Evolutionary conservation across 2,329 filamentous ascomycete species (phyloP).

Genomic region (Claviceps spartinae): DNA sequence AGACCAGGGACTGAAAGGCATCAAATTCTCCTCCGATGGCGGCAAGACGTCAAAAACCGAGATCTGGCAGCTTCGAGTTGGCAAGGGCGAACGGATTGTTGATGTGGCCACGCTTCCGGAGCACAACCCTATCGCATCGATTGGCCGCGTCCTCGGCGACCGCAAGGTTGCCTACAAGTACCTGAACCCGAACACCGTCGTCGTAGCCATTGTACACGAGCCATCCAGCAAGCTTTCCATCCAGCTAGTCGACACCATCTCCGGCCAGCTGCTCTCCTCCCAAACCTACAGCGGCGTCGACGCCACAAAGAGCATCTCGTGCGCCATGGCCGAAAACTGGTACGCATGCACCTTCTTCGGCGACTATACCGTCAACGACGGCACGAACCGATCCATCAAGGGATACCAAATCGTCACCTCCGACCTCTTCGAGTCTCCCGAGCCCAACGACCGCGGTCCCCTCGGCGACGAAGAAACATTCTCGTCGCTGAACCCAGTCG

Average conservation of each 20-base stretch:
- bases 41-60: slow-evolving; percentile 30
- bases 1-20: slow-evolving; percentile 38
- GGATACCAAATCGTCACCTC: slow-evolving; percentile 77
- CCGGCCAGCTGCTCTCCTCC: slow-evolving; percentile 65
- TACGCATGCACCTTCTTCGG: slow-evolving; percentile 72
- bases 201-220: slow-evolving; percentile 57
- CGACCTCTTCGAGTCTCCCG: slow-evolving; percentile 79
- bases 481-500: slow-evolving; percentile 59
- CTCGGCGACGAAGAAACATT: slow-evolving; percentile 57
- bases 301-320: slow-evolving; percentile 56
- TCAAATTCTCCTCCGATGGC: slow-evolving; percentile 34
- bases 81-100: slow-evolving; percentile 52
- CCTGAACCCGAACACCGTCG: slow-evolving; percentile 71
- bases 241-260: slow-evolving; percentile 75
- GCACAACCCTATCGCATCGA: slow-evolving; percentile 84
- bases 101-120: slow-evolving; percentile 53
- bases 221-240: slow-evolving; percentile 48
- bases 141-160: slow-evolving; percentile 85
- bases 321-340: slow-evolving; percentile 87
- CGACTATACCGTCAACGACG: slow-evolving; percentile 43
- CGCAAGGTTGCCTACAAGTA: slow-evolving; percentile 96
- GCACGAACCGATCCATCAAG: slow-evolving; percentile 46
- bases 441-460: slow-evolving; percentile 72
- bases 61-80: slow-evolving; percentile 62
- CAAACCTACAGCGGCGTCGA: slow-evolving; percentile 63